Conservation (phyloP, 257 asterid species). For the Nicotiana obtusifolia region DNA sequence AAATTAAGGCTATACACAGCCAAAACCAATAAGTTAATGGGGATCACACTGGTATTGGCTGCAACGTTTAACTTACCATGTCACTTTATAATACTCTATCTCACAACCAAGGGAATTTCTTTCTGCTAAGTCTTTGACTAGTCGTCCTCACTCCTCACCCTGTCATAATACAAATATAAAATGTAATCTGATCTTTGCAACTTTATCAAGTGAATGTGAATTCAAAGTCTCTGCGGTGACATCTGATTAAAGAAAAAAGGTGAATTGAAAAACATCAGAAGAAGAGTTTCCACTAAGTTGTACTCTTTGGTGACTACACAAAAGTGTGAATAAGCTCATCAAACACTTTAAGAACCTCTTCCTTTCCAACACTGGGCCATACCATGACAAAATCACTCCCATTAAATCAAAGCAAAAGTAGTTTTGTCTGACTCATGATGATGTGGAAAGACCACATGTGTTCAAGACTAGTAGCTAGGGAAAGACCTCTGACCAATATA, state of each 20-base stretch:
- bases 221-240: background rate
- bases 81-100: background rate
- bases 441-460: conserved; percentile 26
- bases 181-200: background rate
- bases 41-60: too few species aligned
- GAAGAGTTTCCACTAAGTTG: conserved; percentile 13
- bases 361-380: conserved; percentile 35
- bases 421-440: conserved; percentile 45
- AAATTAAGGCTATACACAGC: background rate
- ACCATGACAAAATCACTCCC: conserved; percentile 24
- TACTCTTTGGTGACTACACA: conserved; percentile 17
- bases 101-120: background rate
- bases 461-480: conserved; percentile 12
- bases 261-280: conserved; percentile 10
- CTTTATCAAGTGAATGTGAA: background rate
- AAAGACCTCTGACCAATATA: background rate
- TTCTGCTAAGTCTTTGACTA: too few species aligned
- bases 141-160: background rate
- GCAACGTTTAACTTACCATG: too few species aligned
- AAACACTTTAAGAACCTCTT: conserved; percentile 22
- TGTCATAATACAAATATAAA: background rate
- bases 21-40: background rate
- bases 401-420: conserved; percentile 19
- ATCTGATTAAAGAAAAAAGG: background rate
- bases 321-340: conserved; percentile 18